Percentiles rank a stretch among this genome's conserved stretches.
Conservation (phyloP, 768 basidiomycete species). For the Amanita phalloides region DNA sequence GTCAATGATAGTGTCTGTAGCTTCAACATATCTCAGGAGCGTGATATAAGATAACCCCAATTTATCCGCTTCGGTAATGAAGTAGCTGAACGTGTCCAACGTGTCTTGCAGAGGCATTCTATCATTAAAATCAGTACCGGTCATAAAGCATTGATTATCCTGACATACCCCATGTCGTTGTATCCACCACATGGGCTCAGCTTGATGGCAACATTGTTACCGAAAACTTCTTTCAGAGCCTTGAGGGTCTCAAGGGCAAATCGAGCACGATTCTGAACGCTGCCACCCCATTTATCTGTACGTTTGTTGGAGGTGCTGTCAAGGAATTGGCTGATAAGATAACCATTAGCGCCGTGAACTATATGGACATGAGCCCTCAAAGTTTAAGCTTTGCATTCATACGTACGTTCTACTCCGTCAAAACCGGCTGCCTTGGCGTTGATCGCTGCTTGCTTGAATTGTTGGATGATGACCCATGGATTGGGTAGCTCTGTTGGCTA, state of each 20-base stretch:
- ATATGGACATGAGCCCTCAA: background rate
- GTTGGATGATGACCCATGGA: conserved; percentile 25
- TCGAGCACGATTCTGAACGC: conserved; percentile 40
- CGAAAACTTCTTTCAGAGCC: conserved; percentile 27
- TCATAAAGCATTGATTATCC: background rate
- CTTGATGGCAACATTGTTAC: conserved; percentile 33
- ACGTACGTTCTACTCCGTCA: conserved; percentile 41
- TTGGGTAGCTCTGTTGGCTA: conserved; percentile 34
- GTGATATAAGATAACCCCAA: conserved; percentile 22
- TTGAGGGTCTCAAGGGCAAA: conserved; percentile 44
- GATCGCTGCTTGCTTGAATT: conserved; percentile 31
- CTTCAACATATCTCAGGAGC: conserved; percentile 17
- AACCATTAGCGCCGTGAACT: conserved; percentile 36
- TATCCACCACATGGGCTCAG: conserved; percentile 11
- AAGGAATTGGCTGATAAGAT: conserved; percentile 39
- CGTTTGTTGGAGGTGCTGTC: conserved; percentile 36
- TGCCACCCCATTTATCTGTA: conserved; percentile 52
- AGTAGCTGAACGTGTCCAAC: conserved; percentile 30
- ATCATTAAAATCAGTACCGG: background rate
- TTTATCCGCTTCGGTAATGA: conserved; percentile 22
- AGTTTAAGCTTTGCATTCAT: background rate
- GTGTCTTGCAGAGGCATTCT: conserved; percentile 36
- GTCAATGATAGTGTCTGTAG: conserved; percentile 17
- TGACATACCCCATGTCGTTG: conserved; percentile 31
- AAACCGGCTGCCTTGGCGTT: conserved; percentile 43